Percentiles rank a stretch among this genome's conserved stretches.
These are phyloP conservation scores for Coelastrella sp. DNA, from an alignment of 139 green algal species.

Conservation along the genomic window DNA sequence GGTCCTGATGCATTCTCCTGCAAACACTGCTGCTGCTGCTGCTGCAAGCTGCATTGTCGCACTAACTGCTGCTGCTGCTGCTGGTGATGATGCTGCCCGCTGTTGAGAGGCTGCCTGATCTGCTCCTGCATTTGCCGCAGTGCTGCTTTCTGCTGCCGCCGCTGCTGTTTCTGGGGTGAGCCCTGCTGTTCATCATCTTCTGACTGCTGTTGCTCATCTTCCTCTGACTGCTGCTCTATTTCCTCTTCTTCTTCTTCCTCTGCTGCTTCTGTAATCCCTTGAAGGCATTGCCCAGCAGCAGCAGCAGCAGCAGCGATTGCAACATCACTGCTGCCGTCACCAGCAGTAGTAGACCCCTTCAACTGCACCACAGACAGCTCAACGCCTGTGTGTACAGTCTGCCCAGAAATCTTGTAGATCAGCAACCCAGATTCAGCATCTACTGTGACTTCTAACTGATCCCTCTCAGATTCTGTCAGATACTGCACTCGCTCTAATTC, in stretches of 20 bases:
- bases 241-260: conserved; percentile 18
- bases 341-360: not conserved
- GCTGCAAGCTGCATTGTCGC: not conserved
- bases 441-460: conserved; percentile 60
- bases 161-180: conserved; percentile 1
- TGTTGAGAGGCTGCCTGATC: not conserved
- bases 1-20: not conserved
- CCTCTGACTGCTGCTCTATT: no score
- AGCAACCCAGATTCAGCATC: conserved; percentile 51
- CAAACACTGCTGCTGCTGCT: not conserved
- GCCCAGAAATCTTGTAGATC: conserved; percentile 52
- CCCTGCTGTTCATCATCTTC: not conserved
- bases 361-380: conserved; percentile 36
- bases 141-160: not conserved
- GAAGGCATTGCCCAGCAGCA: not conserved
- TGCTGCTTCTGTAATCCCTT: not conserved
- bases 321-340: not conserved
- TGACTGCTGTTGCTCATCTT: conserved; percentile 5
- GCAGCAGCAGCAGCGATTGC: not conserved
- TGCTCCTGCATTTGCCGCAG: conserved; percentile 18
- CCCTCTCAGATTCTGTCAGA: conserved; percentile 56
- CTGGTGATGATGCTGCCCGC: not conserved
- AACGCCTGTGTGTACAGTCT: conserved; percentile 60
- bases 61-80: not conserved
- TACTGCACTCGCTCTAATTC: conserved; percentile 69